Evolutionary conservation across 768 basidiomycete genomes (phyloP).

Genomic region (Lactifluus volemus): DNA sequence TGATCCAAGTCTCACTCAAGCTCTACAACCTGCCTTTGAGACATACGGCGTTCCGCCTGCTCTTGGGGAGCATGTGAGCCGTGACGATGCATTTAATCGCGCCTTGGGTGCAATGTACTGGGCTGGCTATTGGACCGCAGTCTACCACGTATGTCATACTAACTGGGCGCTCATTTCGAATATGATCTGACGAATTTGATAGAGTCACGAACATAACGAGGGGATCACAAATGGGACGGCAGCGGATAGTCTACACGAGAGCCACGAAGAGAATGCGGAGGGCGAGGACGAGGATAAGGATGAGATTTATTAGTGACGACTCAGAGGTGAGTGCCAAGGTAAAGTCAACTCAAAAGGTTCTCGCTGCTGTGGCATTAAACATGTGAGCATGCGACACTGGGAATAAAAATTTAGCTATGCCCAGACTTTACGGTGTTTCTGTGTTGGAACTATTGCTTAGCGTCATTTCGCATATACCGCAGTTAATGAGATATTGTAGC

Average conservation of each 20-base stretch:
- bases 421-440: neutral
- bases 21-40: conserved; percentile 17
- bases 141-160: conserved; percentile 56
- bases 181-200: neutral
- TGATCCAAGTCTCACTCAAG: conserved; percentile 45
- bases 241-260: neutral
- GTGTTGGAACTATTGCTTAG: neutral
- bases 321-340: conserved; percentile 19
- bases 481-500: neutral
- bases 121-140: conserved; percentile 81
- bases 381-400: neutral
- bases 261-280: conserved; percentile 6
- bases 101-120: conserved; percentile 79
- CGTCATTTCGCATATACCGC: neutral
- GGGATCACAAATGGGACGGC: conserved; percentile 9
- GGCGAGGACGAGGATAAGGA: conserved; percentile 14
- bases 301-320: conserved; percentile 20
- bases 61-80: conserved; percentile 37
- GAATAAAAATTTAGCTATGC: neutral
- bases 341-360: neutral
- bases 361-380: neutral
- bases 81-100: conserved; percentile 69
- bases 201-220: conserved; percentile 6
- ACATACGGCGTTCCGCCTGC: conserved; percentile 18
- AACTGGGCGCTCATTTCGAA: neutral